These are phyloP conservation scores for Misopates orontium DNA, from an alignment of 257 asterid genomes.

Conservation along the genomic window DNA sequence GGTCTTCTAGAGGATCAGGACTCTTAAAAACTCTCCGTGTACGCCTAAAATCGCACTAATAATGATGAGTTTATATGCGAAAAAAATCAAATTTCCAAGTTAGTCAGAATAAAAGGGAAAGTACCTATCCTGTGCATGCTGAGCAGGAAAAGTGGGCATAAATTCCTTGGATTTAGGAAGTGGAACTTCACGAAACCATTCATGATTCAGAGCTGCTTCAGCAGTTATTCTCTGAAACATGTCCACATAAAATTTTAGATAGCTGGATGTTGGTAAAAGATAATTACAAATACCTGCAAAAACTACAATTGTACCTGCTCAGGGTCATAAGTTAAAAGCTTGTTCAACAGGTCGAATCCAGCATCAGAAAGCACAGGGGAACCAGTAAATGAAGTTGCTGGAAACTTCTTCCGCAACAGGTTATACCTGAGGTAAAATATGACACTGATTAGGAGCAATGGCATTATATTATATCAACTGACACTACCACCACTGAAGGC, in stretches of 20 bases:
- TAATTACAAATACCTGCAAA: background rate
- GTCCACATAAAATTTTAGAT: slow-evolving; percentile 15
- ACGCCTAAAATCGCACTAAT: slow-evolving; percentile 46
- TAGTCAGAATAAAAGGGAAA: background rate
- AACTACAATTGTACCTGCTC: slow-evolving; percentile 49
- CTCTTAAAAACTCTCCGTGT: slow-evolving; percentile 63
- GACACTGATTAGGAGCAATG: slow-evolving; percentile 49
- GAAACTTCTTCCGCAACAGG: slow-evolving; percentile 62
- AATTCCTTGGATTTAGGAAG: slow-evolving; percentile 82
- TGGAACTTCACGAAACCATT: slow-evolving; percentile 85
- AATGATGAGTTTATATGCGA: background rate
- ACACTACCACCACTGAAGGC: slow-evolving; percentile 66
- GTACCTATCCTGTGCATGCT: slow-evolving; percentile 83
- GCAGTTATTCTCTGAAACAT: slow-evolving; percentile 67
- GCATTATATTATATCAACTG: slow-evolving; percentile 30
- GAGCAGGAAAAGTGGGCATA: slow-evolving; percentile 88
- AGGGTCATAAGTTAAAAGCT: slow-evolving; percentile 80
- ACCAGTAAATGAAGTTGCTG: slow-evolving; percentile 65
- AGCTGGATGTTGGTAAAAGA: background rate
- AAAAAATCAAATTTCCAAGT: background rate
- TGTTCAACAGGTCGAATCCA: slow-evolving; percentile 82
- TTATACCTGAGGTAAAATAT: slow-evolving; percentile 68
- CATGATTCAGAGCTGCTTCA: slow-evolving; percentile 74
- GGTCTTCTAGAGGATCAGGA: slow-evolving; percentile 85
- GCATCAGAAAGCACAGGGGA: slow-evolving; percentile 80